Base-by-base conservation (phyloP, 2,329 filamentous ascomycete species). In the Apiospora kogelbergensis region DNA sequence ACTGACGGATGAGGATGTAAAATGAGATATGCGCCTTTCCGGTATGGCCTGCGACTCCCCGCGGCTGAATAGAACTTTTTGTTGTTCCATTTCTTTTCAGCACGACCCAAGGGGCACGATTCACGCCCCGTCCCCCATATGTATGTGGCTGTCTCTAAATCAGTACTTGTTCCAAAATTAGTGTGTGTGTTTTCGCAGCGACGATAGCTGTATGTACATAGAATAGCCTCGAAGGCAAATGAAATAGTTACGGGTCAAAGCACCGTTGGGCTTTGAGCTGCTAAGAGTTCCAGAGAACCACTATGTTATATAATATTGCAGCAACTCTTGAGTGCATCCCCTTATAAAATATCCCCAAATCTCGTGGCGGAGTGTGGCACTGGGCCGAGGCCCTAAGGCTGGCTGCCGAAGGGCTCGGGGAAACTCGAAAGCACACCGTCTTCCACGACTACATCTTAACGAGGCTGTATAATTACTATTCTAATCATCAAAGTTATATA, bases 21-120 rank as follows among this genome's bases (percentile, higher is more conserved):
- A 45, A 42, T 33, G 44, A 26, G 24, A 45, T 33, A 65, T 65
- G 63, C 30, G 63, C 63, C 63, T 45, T 45, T 26, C 63, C 66
- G 66, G 13, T 22, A 17, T 53, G 22, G n/a, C 37, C 66, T 60
- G 40, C 53, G 63, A 65, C 33, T 53, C 22, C 22, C 63, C 70
- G 53, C 20, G 33, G 3, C 30, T 5, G 53, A 37, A 60, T 60
- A 30, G 53, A 37, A 37, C 11, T 5, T 33, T 22, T 37, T 60
- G 17, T n/a, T 22, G 30, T 60, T 42, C 40, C 40, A 42, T 42
- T 60, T 53, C 24, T 24, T 53, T 53, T 30, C 13, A 53, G 46
- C 46, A 53, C 22, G 13, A 17, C 46, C 30, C 30, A 57, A 57
- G 26, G 10, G 33, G 17, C 15, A 57, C 26, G 1, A 20, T 7